Evolutionary conservation across 2,329 filamentous ascomycete genomes (phyloP).

Genomic region (Mycogone perniciosa): DNA sequence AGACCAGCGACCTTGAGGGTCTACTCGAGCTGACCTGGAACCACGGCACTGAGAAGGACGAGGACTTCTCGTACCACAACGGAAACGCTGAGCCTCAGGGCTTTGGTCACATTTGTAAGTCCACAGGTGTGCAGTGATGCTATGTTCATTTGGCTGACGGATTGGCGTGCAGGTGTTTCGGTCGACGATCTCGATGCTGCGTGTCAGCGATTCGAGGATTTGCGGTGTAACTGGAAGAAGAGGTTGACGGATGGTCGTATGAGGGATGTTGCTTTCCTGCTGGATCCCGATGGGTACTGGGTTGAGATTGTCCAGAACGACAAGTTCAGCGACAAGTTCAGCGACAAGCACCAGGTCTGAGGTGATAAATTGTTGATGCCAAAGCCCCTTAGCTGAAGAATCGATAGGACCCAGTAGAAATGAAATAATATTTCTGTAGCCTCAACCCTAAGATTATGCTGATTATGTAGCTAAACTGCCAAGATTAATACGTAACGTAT

Average conservation of each 20-base stretch:
- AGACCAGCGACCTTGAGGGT: conserved; percentile 66
- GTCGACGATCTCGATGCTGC: conserved; percentile 88
- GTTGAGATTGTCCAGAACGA: conserved; percentile 76
- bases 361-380: too few relatives aligned
- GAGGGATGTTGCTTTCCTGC: conserved; percentile 88
- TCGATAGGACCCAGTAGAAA: too few relatives aligned
- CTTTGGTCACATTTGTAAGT: conserved; percentile 83
- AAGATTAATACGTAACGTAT: too few relatives aligned
- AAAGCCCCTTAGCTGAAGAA: too few relatives aligned
- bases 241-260: conserved; percentile 83
- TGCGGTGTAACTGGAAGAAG: conserved; percentile 90
- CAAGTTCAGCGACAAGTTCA: conserved; percentile 47
- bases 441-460: too few relatives aligned
- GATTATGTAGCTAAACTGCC: too few relatives aligned
- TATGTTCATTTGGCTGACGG: conserved; percentile 15
- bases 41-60: conserved; percentile 78
- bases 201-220: conserved; percentile 76
- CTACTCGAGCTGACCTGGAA: conserved; percentile 87
- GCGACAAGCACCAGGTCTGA: too few relatives aligned
- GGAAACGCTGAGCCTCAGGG: conserved; percentile 89
- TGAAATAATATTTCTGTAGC: too few relatives aligned
- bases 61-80: conserved; percentile 79
- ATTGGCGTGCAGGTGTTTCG: conserved; percentile 51
- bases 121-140: neutral
- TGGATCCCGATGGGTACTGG: conserved; percentile 87